Percentiles rank a stretch among this genome's conserved stretches.
These are phyloP conservation scores for Ophiocordyceps camponoti-leonardi DNA, from an alignment of 2,329 filamentous ascomycete genomes.

Conservation along the genomic window DNA sequence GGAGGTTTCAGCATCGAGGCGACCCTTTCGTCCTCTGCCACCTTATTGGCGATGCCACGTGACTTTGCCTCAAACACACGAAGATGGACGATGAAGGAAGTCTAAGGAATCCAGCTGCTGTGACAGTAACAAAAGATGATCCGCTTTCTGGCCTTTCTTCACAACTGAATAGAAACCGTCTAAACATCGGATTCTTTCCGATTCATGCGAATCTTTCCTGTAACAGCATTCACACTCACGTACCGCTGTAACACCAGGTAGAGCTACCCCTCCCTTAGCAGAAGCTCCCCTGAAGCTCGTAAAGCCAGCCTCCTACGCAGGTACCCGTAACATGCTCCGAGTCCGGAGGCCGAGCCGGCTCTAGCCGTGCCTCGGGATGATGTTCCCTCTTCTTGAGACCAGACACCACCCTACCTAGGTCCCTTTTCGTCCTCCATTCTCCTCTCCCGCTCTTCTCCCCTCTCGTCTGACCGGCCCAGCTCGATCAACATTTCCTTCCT, in stretches of 20 bases:
- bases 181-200: too few relatives aligned
- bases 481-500: neutral
- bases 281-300: neutral
- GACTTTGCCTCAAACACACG: neutral
- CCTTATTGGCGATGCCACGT: slow-evolving; percentile 1
- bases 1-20: neutral
- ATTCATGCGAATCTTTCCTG: too few relatives aligned
- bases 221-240: too few relatives aligned
- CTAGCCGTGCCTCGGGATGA: neutral
- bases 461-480: too few relatives aligned
- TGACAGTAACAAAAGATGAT: too few relatives aligned
- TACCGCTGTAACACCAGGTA: neutral
- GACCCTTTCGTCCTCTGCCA: neutral
- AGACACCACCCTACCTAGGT: neutral
- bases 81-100: neutral
- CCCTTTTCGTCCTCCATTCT: neutral
- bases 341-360: neutral
- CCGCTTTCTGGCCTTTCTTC: too few relatives aligned
- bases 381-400: neutral
- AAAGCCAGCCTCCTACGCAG: neutral
- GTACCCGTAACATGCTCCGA: neutral
- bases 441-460: neutral
- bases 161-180: too few relatives aligned
- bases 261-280: neutral
- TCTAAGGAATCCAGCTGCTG: neutral